Conservation (phyloP, 2,329 filamentous ascomycete species). For the Cryphonectria carpinicola region DNA sequence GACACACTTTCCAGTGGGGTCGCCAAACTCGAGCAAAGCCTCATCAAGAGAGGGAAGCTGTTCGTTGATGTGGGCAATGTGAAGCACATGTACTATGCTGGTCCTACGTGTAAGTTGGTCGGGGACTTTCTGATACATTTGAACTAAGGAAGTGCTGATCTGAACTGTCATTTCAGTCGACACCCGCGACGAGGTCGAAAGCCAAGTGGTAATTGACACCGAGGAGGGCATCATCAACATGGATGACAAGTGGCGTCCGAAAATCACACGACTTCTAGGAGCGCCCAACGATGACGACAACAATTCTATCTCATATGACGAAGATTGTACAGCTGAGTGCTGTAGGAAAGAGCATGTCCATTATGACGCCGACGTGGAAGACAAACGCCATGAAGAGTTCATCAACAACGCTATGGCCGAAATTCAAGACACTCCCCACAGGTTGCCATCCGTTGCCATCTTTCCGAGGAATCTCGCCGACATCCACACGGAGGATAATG, state of each 20-base stretch:
- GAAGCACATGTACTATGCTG: constrained; percentile 36
- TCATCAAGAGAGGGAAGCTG: constrained; percentile 17
- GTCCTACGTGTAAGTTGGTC: constrained; percentile 26
- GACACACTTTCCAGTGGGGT: no score
- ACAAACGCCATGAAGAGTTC: constrained; percentile 3
- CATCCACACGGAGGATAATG: background rate
- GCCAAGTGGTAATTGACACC: constrained; percentile 38
- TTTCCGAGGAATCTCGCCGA: background rate
- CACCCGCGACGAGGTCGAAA: constrained; percentile 35
- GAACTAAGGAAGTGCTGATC: no score
- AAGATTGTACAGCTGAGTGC: constrained; percentile 1
- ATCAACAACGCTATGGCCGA: constrained; percentile 7
- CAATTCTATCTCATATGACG: no score
- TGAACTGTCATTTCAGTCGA: background rate
- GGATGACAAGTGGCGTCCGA: no score
- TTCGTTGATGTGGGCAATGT: constrained; percentile 21
- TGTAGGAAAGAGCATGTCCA: background rate
- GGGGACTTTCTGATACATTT: no score
- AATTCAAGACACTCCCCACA: background rate
- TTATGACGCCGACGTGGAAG: background rate
- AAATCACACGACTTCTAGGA: no score
- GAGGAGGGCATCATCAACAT: constrained; percentile 10
- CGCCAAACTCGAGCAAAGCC: background rate
- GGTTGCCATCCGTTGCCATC: background rate
- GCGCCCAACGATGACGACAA: background rate